Evolutionary conservation across 2,329 filamentous ascomycete genomes (phyloP).

Genomic region (Chaetomium sp.): DNA sequence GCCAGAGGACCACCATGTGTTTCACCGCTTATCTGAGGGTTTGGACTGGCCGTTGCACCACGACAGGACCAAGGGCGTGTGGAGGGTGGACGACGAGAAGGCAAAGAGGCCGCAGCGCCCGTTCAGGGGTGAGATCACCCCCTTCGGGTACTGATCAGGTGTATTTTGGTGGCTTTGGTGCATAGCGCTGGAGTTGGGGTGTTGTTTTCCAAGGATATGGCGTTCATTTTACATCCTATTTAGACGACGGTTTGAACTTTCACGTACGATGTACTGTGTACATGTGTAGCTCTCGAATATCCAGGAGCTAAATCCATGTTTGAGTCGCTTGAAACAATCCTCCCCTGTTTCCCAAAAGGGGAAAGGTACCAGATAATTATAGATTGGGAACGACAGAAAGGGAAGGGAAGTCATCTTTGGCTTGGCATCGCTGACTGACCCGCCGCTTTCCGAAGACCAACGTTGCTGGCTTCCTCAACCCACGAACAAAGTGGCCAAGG

Average conservation of each 20-base stretch:
- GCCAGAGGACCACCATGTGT: slow-evolving; percentile 39
- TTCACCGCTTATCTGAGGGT: slow-evolving; percentile 40
- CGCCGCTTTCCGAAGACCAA: background rate
- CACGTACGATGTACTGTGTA: background rate
- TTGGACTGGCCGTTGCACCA: slow-evolving; percentile 38
- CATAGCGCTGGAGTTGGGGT: slow-evolving; percentile 33
- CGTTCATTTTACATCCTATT: background rate
- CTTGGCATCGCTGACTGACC: background rate
- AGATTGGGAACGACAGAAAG: background rate
- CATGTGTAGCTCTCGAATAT: background rate
- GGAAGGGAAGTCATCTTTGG: background rate
- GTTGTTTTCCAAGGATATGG: background rate
- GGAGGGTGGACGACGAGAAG: slow-evolving; percentile 40
- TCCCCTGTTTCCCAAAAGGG: background rate
- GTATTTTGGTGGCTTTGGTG: background rate
- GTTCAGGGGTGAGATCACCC: slow-evolving; percentile 41
- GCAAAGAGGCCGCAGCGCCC: slow-evolving; percentile 37
- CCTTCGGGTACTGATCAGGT: slow-evolving; percentile 35
- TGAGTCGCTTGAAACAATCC: background rate
- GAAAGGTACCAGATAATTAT: background rate
- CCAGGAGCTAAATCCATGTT: background rate
- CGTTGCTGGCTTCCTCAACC: background rate
- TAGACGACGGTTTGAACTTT: background rate
- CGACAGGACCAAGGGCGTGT: slow-evolving; percentile 45
- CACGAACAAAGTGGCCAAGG: background rate